These are phyloP conservation scores for Cercospora citrullina DNA, from an alignment of 2,329 filamentous ascomycete species.

Conservation along the genomic window DNA sequence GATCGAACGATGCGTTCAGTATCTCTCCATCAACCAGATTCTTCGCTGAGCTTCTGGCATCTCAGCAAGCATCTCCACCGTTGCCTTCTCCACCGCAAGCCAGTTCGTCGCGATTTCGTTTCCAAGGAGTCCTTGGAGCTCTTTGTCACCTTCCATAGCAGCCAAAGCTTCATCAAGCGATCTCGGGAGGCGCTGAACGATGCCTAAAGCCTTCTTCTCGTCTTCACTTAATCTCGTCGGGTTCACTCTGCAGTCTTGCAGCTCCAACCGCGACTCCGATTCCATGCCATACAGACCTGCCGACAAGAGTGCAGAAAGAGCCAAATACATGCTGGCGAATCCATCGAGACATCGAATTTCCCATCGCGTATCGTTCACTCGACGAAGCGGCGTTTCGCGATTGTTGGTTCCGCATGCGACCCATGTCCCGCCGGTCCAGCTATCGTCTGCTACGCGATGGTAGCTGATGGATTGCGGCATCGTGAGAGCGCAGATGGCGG, in stretches of 20 bases:
- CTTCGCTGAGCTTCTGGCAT: constrained; percentile 54
- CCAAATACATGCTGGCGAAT: constrained; percentile 75
- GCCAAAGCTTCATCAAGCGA: constrained; percentile 57
- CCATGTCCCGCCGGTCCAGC: constrained; percentile 77
- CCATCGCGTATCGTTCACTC: constrained; percentile 54
- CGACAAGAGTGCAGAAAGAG: constrained; percentile 60
- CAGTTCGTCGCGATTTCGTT: constrained; percentile 19
- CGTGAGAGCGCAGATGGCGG: constrained; percentile 67
- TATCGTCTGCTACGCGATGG: constrained; percentile 65
- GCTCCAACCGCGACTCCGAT: constrained; percentile 46
- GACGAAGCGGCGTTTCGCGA: constrained; percentile 70
- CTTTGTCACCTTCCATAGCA: constrained; percentile 44
- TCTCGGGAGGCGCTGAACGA: constrained; percentile 56
- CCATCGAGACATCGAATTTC: constrained; percentile 79
- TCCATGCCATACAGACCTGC: constrained; percentile 60
- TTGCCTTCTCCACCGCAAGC: constrained; percentile 57
- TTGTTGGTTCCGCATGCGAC: constrained; percentile 81
- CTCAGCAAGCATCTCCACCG: constrained; percentile 52
- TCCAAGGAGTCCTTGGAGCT: background rate
- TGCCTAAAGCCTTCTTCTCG: constrained; percentile 54
- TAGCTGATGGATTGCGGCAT: constrained; percentile 69
- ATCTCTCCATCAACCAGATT: constrained; percentile 66
- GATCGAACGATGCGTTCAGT: constrained; percentile 44
- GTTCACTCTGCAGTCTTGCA: constrained; percentile 58
- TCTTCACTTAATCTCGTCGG: constrained; percentile 53